Conservation (phyloP, 768 basidiomycete species). For the Tricholoma bakamatsutake region DNA sequence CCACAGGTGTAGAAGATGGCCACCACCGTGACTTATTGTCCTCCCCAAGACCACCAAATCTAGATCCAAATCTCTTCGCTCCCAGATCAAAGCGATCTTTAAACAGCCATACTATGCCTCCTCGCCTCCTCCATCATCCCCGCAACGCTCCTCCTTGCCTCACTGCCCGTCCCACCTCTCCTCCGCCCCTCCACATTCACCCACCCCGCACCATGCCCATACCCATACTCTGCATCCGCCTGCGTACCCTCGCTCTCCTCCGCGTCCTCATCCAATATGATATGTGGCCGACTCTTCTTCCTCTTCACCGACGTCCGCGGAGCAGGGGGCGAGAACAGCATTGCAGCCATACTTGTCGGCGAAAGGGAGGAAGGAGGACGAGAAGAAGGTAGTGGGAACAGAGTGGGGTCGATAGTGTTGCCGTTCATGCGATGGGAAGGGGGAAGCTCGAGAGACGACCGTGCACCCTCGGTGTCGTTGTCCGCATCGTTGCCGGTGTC, state of each 20-base stretch:
- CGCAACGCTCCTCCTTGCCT: slow-evolving; percentile 27
- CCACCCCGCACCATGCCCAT: slow-evolving; percentile 31
- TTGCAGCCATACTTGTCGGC: not conserved
- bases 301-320: slow-evolving; percentile 32
- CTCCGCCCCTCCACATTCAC: slow-evolving; percentile 53
- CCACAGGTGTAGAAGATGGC: too few relatives aligned
- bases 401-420: slow-evolving; percentile 24
- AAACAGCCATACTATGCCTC: slow-evolving; percentile 65
- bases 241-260: slow-evolving; percentile 65
- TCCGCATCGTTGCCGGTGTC: slow-evolving; percentile 25
- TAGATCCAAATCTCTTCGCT: not conserved
- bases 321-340: slow-evolving; percentile 27
- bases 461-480: slow-evolving; percentile 27
- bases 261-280: slow-evolving; percentile 42
- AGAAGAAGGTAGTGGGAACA: slow-evolving; percentile 31
- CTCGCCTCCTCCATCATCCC: slow-evolving; percentile 45
- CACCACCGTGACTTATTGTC: not conserved
- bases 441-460: slow-evolving; percentile 31
- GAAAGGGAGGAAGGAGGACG: slow-evolving; percentile 27
- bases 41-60: not conserved
- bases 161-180: slow-evolving; percentile 29
- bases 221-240: slow-evolving; percentile 58
- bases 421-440: slow-evolving; percentile 17
- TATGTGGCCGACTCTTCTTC: slow-evolving; percentile 48
- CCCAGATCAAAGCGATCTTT: slow-evolving; percentile 9